Percentiles rank a stretch among this genome's conserved stretches.
These are phyloP conservation scores for Pinus albicaulis DNA, from an alignment of 75 land plant genomes.

Conservation along the genomic window DNA sequence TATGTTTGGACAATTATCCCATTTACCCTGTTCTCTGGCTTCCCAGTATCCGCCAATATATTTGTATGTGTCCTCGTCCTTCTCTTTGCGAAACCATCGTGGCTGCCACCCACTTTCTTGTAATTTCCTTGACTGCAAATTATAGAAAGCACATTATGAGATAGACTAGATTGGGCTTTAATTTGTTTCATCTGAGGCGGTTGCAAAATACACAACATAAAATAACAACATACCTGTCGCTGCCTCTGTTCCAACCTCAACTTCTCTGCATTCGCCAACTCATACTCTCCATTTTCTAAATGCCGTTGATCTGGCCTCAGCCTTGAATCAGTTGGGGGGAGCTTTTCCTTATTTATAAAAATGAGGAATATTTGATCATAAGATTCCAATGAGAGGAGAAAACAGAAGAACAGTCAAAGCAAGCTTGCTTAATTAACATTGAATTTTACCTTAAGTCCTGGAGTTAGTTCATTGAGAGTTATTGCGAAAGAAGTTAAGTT, in stretches of 20 bases:
- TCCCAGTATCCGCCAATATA: slow-evolving; percentile 98
- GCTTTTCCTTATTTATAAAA: slow-evolving; percentile 43
- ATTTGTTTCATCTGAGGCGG: too few species aligned
- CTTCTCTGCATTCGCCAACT: slow-evolving; percentile 69
- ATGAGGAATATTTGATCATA: too few species aligned
- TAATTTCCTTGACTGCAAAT: slow-evolving; percentile 79
- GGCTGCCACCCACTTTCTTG: slow-evolving; percentile 99
- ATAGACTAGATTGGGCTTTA: too few species aligned
- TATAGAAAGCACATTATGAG: too few species aligned
- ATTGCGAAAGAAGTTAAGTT: slow-evolving; percentile 64
- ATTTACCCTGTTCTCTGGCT: slow-evolving; percentile 55
- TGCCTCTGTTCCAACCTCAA: slow-evolving; percentile 65
- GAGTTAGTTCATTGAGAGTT: slow-evolving; percentile 59
- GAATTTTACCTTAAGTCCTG: slow-evolving; percentile 60
- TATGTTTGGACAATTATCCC: slow-evolving; percentile 84
- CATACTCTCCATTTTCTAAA: slow-evolving; percentile 82
- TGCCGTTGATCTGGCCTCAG: slow-evolving; percentile 77
- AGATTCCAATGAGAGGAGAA: too few species aligned
- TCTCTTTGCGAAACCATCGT: slow-evolving; percentile 83
- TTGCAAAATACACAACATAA: slow-evolving; percentile 1
- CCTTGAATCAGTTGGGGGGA: slow-evolving; percentile 88
- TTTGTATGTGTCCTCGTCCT: slow-evolving; percentile 61
- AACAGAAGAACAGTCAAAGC: too few species aligned
- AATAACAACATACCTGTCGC: slow-evolving; percentile 46
- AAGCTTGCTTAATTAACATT: slow-evolving; percentile 5